Evolutionary conservation across 139 green algal genomes (phyloP).

Genomic region (Micromonas pusilla): DNA sequence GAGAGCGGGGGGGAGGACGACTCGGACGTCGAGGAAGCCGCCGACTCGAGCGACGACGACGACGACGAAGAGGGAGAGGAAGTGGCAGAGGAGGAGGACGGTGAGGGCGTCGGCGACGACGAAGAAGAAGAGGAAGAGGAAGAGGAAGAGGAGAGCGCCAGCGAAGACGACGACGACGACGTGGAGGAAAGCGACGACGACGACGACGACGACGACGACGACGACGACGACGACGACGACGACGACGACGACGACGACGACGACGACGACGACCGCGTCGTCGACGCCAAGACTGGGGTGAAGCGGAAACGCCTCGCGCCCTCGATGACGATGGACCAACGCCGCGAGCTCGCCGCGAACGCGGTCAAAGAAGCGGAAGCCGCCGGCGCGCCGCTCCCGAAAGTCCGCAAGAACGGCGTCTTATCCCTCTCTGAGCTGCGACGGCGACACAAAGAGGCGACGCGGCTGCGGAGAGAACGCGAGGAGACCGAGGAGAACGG

Average conservation of each 20-base stretch:
- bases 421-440: constrained; percentile 21
- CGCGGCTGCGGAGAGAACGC: constrained; percentile 27
- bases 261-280: constrained; percentile 25
- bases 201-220: constrained; percentile 34
- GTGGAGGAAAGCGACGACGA: constrained; percentile 12
- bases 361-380: constrained; percentile 11
- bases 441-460: constrained; percentile 20
- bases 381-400: constrained; percentile 17
- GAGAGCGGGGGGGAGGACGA: constrained; percentile 29
- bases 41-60: constrained; percentile 32
- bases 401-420: constrained; percentile 12
- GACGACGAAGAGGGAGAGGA: constrained; percentile 25
- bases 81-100: constrained; percentile 36
- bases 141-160: constrained; percentile 10
- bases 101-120: constrained; percentile 30
- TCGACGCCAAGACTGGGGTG: background rate
- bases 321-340: background rate
- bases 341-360: background rate
- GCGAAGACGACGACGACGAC: constrained; percentile 14
- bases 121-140: constrained; percentile 26
- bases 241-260: constrained; percentile 26
- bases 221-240: constrained; percentile 34
- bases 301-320: background rate
- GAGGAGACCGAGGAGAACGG: constrained; percentile 17
- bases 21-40: constrained; percentile 27